Percentiles rank a stretch among this genome's conserved stretches.
Evolutionary conservation across 2,329 filamentous ascomycete genomes (phyloP).

Genomic region (Verticillium alfalfae): DNA sequence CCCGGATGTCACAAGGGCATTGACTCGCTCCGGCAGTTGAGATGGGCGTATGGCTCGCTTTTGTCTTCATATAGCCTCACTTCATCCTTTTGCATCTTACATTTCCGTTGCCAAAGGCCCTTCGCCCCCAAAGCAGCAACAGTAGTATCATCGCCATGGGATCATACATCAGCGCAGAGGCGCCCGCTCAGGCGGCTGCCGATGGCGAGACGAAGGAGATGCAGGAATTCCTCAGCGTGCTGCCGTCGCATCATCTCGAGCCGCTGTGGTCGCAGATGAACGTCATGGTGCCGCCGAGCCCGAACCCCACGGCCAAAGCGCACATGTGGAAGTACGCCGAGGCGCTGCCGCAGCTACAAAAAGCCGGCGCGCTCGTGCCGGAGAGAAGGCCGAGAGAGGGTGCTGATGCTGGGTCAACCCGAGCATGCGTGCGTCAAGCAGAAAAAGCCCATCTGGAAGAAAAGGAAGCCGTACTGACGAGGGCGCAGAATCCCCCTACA

Average conservation of each 20-base stretch:
- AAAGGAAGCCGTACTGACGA: background rate
- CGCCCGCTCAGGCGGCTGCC: background rate
- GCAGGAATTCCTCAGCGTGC: constrained; percentile 19
- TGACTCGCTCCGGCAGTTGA: background rate
- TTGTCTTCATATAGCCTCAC: background rate
- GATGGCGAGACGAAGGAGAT: constrained; percentile 16
- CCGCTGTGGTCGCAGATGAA: constrained; percentile 46
- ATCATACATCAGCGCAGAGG: background rate
- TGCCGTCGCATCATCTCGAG: constrained; percentile 23
- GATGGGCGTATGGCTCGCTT: background rate
- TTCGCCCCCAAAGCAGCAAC: background rate
- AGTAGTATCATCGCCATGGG: background rate
- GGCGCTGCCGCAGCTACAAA: constrained; percentile 25
- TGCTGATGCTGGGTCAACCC: constrained; percentile 36
- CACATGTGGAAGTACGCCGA: constrained; percentile 31
- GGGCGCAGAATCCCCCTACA: constrained; percentile 42
- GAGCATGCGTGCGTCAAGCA: constrained; percentile 19
- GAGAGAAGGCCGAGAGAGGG: constrained; percentile 34
- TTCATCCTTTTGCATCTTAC: background rate
- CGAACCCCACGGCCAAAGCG: constrained; percentile 35
- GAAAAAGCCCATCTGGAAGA: background rate
- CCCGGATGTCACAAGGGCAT: background rate
- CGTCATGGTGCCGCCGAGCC: constrained; percentile 36
- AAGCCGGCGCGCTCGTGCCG: constrained; percentile 26
- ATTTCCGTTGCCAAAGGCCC: background rate